Percentiles rank a stretch among this genome's conserved stretches.
phyloP scores from a whole-genome alignment of 2,329 filamentous ascomycete genomes.

The Balansia obtecta region DNA sequence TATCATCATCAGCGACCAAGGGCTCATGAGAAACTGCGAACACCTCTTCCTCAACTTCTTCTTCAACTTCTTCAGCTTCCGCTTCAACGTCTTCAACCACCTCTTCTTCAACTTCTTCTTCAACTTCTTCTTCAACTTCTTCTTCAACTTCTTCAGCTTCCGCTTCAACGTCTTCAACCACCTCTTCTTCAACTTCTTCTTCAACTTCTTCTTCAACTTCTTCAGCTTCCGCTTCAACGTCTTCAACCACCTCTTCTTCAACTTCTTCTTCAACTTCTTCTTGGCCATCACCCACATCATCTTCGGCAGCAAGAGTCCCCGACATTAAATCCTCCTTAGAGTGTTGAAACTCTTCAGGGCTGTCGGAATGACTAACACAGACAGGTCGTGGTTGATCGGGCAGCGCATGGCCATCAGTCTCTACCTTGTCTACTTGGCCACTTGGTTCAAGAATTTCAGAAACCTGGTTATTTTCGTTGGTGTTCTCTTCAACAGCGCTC shows the following conservation, averaged over 20 bases:
- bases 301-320: slow-evolving; percentile 7
- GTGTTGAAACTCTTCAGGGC: not conserved
- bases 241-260: too few species aligned
- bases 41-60: slow-evolving; percentile 7
- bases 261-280: slow-evolving; percentile 8
- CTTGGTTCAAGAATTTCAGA: slow-evolving; percentile 8
- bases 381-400: not conserved
- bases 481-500: slow-evolving; percentile 9
- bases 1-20: not conserved
- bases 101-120: too few species aligned
- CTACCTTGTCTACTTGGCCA: not conserved
- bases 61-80: slow-evolving; percentile 12
- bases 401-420: not conserved
- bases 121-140: too few species aligned
- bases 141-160: too few species aligned
- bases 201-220: too few species aligned
- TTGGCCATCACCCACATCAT: slow-evolving; percentile 11
- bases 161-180: too few species aligned
- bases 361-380: not conserved
- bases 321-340: slow-evolving; percentile 1
- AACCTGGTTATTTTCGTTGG: slow-evolving; percentile 10
- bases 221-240: too few species aligned
- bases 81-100: too few species aligned
- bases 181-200: too few species aligned
- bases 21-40: slow-evolving; percentile 5